Evolutionary conservation across 106 monocot species (phyloP).

Genomic region (Dendrobium catenatum): DNA sequence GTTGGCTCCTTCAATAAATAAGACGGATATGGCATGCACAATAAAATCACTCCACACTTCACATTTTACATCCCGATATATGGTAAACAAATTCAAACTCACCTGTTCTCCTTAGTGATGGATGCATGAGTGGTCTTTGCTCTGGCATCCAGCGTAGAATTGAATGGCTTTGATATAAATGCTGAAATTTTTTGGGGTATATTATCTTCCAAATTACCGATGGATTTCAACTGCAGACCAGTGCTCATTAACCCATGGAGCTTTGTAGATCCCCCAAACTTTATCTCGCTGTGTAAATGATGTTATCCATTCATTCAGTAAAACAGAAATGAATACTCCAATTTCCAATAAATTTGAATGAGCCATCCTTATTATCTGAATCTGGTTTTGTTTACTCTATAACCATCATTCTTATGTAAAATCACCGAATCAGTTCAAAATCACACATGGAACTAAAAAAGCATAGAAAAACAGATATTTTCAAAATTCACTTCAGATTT

Average conservation of each 20-base stretch:
- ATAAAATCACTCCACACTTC: neutral
- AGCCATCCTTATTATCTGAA: neutral
- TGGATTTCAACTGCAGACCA: neutral
- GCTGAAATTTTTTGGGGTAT: neutral
- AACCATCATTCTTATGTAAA: neutral
- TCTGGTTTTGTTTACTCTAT: neutral
- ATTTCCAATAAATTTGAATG: neutral
- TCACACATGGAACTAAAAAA: neutral
- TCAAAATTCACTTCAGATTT: neutral
- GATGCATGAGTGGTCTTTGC: slow-evolving; percentile 3
- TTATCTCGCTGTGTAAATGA: slow-evolving; percentile 2
- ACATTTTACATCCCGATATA: slow-evolving; percentile 1
- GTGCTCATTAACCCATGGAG: neutral
- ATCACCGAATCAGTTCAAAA: neutral
- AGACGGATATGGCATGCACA: neutral
- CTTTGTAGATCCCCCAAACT: neutral
- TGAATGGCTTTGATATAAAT: neutral
- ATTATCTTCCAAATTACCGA: neutral
- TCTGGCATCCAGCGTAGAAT: neutral
- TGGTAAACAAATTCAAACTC: neutral
- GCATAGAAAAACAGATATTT: neutral
- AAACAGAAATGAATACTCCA: neutral
- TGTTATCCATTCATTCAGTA: neutral
- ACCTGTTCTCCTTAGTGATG: neutral
- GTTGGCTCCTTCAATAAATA: neutral